Percentiles rank a stretch among this genome's conserved stretches.
Conservation (phyloP, 164 flowering plant species). For the Stephania japonica region DNA sequence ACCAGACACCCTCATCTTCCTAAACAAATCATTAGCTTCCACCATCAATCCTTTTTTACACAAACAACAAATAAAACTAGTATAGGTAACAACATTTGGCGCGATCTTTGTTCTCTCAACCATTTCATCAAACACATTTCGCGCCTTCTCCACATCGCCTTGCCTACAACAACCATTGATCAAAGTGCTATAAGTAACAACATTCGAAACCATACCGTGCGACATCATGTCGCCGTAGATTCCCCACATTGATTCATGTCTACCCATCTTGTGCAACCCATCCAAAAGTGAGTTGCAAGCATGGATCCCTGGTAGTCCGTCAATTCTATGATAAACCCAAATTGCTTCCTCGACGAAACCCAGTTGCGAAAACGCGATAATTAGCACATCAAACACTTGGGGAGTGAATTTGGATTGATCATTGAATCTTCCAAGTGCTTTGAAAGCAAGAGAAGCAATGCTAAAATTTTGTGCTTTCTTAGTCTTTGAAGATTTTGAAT, state of each 20-base stretch:
- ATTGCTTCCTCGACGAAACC: conserved; percentile 58
- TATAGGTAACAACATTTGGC: conserved; percentile 58
- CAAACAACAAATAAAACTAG: conserved; percentile 47
- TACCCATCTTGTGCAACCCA: conserved; percentile 41
- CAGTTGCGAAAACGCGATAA: conserved; percentile 50
- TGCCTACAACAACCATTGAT: conserved; percentile 48
- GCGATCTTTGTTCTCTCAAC: conserved; percentile 25
- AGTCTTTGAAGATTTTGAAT: conserved; percentile 31
- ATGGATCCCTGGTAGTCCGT: conserved; percentile 31
- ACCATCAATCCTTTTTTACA: conserved; percentile 38
- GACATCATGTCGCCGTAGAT: conserved; percentile 40
- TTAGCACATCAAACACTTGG: conserved; percentile 41
- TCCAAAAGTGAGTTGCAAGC: conserved; percentile 54
- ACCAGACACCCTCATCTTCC: conserved; percentile 35
- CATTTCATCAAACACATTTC: conserved; percentile 51
- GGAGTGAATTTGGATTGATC: conserved; percentile 22
- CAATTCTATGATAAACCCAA: conserved; percentile 49
- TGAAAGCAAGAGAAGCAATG: conserved; percentile 30
- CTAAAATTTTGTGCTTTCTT: conserved; percentile 20
- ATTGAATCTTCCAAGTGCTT: conserved; percentile 26
- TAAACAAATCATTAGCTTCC: conserved; percentile 46
- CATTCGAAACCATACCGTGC: conserved; percentile 37
- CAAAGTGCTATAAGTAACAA: conserved; percentile 53
- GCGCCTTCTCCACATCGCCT: conserved; percentile 36
- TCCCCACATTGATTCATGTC: conserved; percentile 46